A percentile compares a stretch with the other conserved stretches of the same genome.
Evolutionary conservation across 148 eudicot species (phyloP).

Genomic region (Nepenthes gracilis): DNA sequence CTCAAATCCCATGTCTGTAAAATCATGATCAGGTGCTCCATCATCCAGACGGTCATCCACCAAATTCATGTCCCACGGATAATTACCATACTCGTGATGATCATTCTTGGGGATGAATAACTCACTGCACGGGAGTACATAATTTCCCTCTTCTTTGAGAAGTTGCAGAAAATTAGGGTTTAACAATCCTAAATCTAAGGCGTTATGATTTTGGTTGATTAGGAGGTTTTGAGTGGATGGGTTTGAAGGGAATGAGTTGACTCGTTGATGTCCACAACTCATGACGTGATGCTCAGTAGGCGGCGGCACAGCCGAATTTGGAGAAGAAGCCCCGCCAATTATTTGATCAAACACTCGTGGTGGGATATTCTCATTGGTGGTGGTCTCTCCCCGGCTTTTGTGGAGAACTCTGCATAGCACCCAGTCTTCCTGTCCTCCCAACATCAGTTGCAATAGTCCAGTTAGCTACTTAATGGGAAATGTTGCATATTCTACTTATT

Average conservation of each 20-base stretch:
- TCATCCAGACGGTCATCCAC: slow-evolving; percentile 23
- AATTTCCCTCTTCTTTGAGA: slow-evolving; percentile 7
- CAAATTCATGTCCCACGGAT: slow-evolving; percentile 37
- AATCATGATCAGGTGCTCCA: slow-evolving; percentile 15
- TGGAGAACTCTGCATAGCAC: slow-evolving; percentile 90
- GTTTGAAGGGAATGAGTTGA: slow-evolving; percentile 17
- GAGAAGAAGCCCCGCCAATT: slow-evolving; percentile 18
- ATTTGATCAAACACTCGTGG: slow-evolving; percentile 20
- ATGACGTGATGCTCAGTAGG: slow-evolving; percentile 8
- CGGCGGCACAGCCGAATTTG: slow-evolving; percentile 18
- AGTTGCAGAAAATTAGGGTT: slow-evolving; percentile 23
- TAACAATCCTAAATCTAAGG: background rate
- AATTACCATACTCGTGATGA: slow-evolving; percentile 19
- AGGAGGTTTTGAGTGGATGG: slow-evolving; percentile 17
- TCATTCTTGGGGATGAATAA: slow-evolving; percentile 5
- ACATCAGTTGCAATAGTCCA: background rate
- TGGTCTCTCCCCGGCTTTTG: slow-evolving; percentile 53
- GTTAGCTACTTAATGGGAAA: background rate
- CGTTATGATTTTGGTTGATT: slow-evolving; percentile 2
- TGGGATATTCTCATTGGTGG: slow-evolving; percentile 16
- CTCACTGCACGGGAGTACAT: slow-evolving; percentile 1
- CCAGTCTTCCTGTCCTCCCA: slow-evolving; percentile 77
- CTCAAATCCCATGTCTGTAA: slow-evolving; percentile 44
- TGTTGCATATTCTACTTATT: no score
- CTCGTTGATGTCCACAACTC: slow-evolving; percentile 10